Conservation (phyloP, 352 stramenopile species). For the Phytophthora brassicae region DNA sequence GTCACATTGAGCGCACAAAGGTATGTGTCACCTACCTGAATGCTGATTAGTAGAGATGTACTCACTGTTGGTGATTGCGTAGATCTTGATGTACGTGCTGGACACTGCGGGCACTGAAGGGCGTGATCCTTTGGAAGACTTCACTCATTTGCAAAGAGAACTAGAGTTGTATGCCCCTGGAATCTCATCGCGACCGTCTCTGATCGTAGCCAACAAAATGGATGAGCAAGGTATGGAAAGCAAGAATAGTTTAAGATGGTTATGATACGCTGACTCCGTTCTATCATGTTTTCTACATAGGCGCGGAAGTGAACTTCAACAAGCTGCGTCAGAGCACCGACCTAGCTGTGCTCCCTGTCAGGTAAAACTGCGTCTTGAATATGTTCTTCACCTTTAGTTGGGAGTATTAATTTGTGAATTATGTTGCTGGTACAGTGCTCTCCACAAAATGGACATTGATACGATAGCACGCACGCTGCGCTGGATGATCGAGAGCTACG, state of each 20-base stretch:
- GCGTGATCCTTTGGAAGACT: conserved; percentile 75
- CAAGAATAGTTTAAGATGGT: not conserved
- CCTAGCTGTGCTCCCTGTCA: conserved; percentile 79
- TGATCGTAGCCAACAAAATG: conserved; percentile 92
- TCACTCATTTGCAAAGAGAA: conserved; percentile 79
- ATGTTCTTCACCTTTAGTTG: not conserved
- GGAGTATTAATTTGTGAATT: not conserved
- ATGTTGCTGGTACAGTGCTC: conserved; percentile 40
- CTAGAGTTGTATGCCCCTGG: conserved; percentile 86
- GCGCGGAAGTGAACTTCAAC: conserved; percentile 78
- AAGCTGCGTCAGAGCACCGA: conserved; percentile 72
- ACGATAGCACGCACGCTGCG: conserved; percentile 68
- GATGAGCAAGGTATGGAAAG: conserved; percentile 64
- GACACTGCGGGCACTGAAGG: conserved; percentile 81
- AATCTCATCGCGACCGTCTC: conserved; percentile 81
- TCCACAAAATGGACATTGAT: conserved; percentile 89
- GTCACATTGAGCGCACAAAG: conserved; percentile 98
- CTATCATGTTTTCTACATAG: conserved; percentile 12
- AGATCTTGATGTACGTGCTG: conserved; percentile 88
- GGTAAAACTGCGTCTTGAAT: conserved; percentile 29
- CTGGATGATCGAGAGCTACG: conserved; percentile 71
- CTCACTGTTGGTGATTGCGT: conserved; percentile 1
- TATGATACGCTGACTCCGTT: not conserved
- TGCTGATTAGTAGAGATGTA: not conserved
- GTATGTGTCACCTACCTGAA: conserved; percentile 45